Evolutionary conservation across 345 rosid species (phyloP), one percentile per base, ranked within the genome.

Genomic region (Ricinus communis): DNA sequence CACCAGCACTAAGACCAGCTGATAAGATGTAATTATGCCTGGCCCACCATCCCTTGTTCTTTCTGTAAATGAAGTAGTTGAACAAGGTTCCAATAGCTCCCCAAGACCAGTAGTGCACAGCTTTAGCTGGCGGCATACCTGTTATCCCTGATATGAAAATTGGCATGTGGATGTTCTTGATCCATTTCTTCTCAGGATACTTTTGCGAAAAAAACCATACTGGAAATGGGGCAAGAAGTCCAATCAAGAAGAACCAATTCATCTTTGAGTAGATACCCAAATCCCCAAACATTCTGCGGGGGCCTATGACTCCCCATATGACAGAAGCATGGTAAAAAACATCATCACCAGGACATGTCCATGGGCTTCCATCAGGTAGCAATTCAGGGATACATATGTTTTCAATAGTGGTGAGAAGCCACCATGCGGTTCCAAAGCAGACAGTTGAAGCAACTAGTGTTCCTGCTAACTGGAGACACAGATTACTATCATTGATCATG

Each of bases 261-360:
- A 86, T 47, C 60, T 80, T 73, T 0, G 85, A 84, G 69, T 91
- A 91, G 77, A 87, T 68, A 16, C 97, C 96, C 0, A 59, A 16
- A 8, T 71, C 82, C 22, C 91, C 79, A 74, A 93, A 91, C 93
- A 93, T 89, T 60, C 91, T 79, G 59, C 75, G 77, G 0, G 96
- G 96, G 15, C 97, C 93, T 25, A 93, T 82, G 6, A 93, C 90
- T 71, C 98, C 97, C 98, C 96, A 93, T 33, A 88, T 88, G 83
- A 91, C 86, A 0, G 98, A 93, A 47, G 97, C 97, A 68, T 79
- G 82, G 90, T 89, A 91, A 83, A 93, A 93, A 12, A 91, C 93
- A 12, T 84, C 88, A 55, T 81, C 84, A 1, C 85, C 77, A 0
- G 95, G 97, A 70, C 97, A 91, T 46, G 93, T 89, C 97, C 97